Evolutionary conservation across 1,139 yeast genomes (phyloP).

Genomic region (Casaregolazyma lundiana): DNA sequence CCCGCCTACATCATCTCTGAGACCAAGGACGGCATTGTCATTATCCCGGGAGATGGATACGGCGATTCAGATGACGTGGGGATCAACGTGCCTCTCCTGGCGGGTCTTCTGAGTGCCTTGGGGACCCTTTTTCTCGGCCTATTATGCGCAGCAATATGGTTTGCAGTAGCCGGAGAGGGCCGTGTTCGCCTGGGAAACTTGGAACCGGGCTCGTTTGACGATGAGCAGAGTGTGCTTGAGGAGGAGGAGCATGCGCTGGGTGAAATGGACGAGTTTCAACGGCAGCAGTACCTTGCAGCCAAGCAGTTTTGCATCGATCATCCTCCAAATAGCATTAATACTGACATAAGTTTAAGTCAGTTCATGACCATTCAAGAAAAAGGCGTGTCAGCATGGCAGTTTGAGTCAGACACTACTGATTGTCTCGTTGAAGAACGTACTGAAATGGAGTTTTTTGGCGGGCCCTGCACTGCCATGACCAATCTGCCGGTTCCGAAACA

Average conservation of each 20-base stretch:
- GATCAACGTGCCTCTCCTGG: slow-evolving; percentile 32
- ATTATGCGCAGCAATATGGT: slow-evolving; percentile 32
- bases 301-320: slow-evolving; percentile 43
- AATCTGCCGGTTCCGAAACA: slow-evolving; percentile 82
- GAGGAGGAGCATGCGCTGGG: slow-evolving; percentile 73
- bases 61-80: slow-evolving; percentile 16
- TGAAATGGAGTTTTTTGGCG: slow-evolving; percentile 69
- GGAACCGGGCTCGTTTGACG: slow-evolving; percentile 56
- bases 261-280: slow-evolving; percentile 47
- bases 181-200: slow-evolving; percentile 38
- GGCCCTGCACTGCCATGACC: slow-evolving; percentile 72
- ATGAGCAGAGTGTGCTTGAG: slow-evolving; percentile 57
- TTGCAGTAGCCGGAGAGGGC: slow-evolving; percentile 33
- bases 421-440: slow-evolving; percentile 65
- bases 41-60: background rate
- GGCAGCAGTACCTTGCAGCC: slow-evolving; percentile 50
- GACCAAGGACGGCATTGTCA: background rate
- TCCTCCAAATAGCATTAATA: slow-evolving; percentile 40
- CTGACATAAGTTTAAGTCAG: slow-evolving; percentile 41
- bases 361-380: slow-evolving; percentile 74
- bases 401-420: slow-evolving; percentile 61
- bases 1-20: background rate
- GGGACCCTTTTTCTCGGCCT: slow-evolving; percentile 33
- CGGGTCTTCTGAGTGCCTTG: slow-evolving; percentile 35
- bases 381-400: slow-evolving; percentile 92